These are phyloP conservation scores for Cryphonectria parasitica DNA, from an alignment of 2,329 filamentous ascomycete genomes.

Conservation along the genomic window DNA sequence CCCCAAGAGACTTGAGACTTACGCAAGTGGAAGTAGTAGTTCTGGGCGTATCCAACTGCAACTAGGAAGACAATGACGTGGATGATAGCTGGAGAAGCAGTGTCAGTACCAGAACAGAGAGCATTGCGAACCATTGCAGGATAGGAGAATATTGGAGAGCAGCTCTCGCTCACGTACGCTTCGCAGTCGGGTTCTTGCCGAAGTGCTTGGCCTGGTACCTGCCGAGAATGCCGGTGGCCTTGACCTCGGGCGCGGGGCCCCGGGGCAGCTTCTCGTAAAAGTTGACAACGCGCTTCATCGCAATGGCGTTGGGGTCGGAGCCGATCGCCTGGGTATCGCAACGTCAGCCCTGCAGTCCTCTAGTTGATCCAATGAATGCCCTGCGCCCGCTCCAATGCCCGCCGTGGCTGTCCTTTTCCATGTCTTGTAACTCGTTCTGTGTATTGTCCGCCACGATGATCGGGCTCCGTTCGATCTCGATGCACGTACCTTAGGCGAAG, in stretches of 20 bases:
- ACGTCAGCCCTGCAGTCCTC: constrained; percentile 13
- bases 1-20: constrained; percentile 48
- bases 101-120: constrained; percentile 15
- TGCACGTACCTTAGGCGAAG: constrained; percentile 78
- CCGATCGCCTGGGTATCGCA: constrained; percentile 75
- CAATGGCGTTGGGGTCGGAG: constrained; percentile 90
- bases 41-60: constrained; percentile 87
- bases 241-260: constrained; percentile 80
- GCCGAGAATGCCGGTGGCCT: constrained; percentile 81
- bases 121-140: background rate
- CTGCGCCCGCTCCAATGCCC: background rate
- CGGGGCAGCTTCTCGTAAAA: constrained; percentile 99
- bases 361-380: background rate
- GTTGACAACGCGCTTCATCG: constrained; percentile 96
- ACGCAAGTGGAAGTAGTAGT: constrained; percentile 99
- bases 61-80: constrained; percentile 82
- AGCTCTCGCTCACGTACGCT: constrained; percentile 69
- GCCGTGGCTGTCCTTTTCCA: background rate
- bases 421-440: background rate
- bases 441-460: background rate
- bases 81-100: constrained; percentile 69
- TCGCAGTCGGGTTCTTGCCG: constrained; percentile 86
- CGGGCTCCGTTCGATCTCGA: constrained; percentile 16
- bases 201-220: constrained; percentile 94
- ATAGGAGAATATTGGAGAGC: background rate